Evolutionary conservation across 257 asterid species (phyloP), one percentile per base, ranked within the genome.

Genomic region (Prunella vulgaris): DNA sequence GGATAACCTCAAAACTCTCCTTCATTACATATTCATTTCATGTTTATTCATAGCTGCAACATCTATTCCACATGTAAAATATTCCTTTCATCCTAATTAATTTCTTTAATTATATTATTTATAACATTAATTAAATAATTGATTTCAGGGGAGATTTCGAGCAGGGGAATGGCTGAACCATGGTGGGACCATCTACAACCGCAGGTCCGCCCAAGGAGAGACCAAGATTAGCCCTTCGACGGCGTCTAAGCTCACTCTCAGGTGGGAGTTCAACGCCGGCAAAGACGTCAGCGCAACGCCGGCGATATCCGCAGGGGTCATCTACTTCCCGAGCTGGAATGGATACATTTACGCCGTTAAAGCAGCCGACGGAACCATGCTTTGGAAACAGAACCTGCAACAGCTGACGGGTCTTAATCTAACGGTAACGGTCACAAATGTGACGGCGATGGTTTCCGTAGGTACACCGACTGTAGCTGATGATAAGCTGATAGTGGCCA

Each of bases 301-400:
- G 0, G 83, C 93, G 0, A 52, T 82, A 40, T 77, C 35, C 13
- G 49, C 42, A 0, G 87, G 85, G 7, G 22, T 30, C 0, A 56
- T 86, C 0, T 86, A 82, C 32, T 84, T 86, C 10, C 88, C 93
- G 0, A 77, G 86, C 70, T 86, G 88, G 83, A 77, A 84, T n/a
- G 90, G 90, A 0, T 60, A 76, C 60, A 70, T 79, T 0, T 84
- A 82, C 18, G 93, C 90, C 0, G 86, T 84, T 10, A 82, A 71
- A 60, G 79, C 78, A 0, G 5, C 10, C 0, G 85, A 82, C 32
- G 89, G 92, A 4, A 46, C 79, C 58, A 38, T 84, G 0, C 75
- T 82, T 10, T 86, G 93, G 89, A 71, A 77, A 53, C 70, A 70
- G 72, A 75, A 76, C 32, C 44, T 84, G 54, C 59, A 60, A 12